Conservation (phyloP, 2,329 filamentous ascomycete genomes). For the Thermoascus crustaceus region DNA sequence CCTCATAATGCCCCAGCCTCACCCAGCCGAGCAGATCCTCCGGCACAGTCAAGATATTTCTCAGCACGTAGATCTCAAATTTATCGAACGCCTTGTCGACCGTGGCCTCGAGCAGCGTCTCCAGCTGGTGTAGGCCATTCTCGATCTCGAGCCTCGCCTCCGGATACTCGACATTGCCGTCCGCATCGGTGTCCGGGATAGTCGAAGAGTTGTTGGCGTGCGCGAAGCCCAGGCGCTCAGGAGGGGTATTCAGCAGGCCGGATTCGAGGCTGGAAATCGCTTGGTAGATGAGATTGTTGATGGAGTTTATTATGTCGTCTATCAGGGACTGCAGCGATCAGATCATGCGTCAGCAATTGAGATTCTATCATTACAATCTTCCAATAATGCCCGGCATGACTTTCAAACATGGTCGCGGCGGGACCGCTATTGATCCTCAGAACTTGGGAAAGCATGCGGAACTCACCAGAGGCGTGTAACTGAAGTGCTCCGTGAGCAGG, state of each 20-base stretch:
- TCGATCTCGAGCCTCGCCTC: constrained; percentile 67
- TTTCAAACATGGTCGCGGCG: too few relatives aligned
- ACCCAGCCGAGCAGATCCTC: constrained; percentile 70
- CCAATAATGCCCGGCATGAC: neutral
- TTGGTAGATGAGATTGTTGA: constrained; percentile 88
- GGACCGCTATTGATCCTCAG: too few relatives aligned
- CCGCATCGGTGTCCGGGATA: constrained; percentile 40
- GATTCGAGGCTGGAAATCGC: constrained; percentile 82
- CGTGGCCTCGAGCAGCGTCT: constrained; percentile 70
- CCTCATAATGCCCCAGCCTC: constrained; percentile 76
- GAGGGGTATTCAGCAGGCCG: constrained; percentile 65
- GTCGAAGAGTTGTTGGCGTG: constrained; percentile 39
- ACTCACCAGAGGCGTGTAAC: constrained; percentile 82
- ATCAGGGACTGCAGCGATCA: constrained; percentile 61
- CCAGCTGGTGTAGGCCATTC: constrained; percentile 74
- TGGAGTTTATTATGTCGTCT: constrained; percentile 95
- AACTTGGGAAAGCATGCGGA: too few relatives aligned
- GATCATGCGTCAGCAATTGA: constrained; percentile 3
- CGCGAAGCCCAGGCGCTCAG: constrained; percentile 72
- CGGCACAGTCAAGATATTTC: constrained; percentile 70
- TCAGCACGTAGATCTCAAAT: constrained; percentile 81
- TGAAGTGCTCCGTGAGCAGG: constrained; percentile 89
- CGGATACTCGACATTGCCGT: constrained; percentile 39
- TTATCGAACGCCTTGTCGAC: constrained; percentile 81
- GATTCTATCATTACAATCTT: constrained; percentile 3